Base-by-base conservation (phyloP, 1,139 yeast genomes). In the Yamadazyma triangularis region DNA sequence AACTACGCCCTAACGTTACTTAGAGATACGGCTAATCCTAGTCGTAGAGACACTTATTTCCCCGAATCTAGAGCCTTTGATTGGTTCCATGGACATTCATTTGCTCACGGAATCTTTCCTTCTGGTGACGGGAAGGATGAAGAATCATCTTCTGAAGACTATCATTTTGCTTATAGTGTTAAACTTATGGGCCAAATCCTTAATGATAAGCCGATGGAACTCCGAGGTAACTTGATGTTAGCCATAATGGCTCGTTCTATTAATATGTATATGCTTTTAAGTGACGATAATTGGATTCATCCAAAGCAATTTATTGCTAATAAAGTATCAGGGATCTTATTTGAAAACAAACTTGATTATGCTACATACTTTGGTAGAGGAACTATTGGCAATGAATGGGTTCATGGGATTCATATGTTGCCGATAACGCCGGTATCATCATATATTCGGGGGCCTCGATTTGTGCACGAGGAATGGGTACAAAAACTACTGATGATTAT, bases 391-490 rank as follows among this genome's bases (percentile, higher is more conserved):
- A 64, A 64, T 35, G 71, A 66, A 42, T 66, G 70, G 67, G 64
- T 67, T 25, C 73, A 67, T 42, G 73, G 73, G 3, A 67, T 67
- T 26, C 73, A 67, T 38, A 67, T 67, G 73, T 42, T 67, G 11
- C 73, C 73, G 4, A 64, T 64, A 13, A 67, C 72, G 0, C 71
- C 73, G 1, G 45, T 62, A 8, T 64, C 71, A 2, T 60, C 69
- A 2, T 65, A 56, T 38, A 58, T 66, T 11, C 45, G 73, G 32
- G 41, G 48, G 6, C 51, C 53, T 4, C 45, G 41, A 14, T 67
- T 63, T 50, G 73, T 66, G 1, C 45, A 47, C 36, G 67, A 67
- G 44, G 73, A 67, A 42, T 67, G 73, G 73, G 58, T 59, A 16
- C 61, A 54, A 33, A 60, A 62, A 31, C 46, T 65, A 25, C 52